A percentile compares a stretch with the other conserved stretches of the same genome.
Evolutionary conservation across 352 stramenopile genomes (phyloP).

Genomic region (Thalassiosira exigua): DNA sequence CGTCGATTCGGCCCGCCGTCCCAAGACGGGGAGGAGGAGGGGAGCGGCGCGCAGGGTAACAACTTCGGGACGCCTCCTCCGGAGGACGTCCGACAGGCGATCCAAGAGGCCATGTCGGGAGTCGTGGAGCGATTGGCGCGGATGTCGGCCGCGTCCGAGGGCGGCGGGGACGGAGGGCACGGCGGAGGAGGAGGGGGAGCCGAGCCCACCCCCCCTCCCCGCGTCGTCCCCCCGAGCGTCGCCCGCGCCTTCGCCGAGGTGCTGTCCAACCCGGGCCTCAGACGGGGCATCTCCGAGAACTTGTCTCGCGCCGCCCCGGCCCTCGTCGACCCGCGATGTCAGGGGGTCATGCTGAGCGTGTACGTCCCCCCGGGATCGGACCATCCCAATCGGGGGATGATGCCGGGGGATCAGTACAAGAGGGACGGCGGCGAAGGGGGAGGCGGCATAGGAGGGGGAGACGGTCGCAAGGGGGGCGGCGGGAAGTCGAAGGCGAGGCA

Average conservation of each 20-base stretch:
- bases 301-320: conserved; percentile 79
- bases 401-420: conserved; percentile 60
- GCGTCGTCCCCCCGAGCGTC: conserved; percentile 55
- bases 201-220: neutral
- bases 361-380: conserved; percentile 79
- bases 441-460: conserved; percentile 7
- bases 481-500: neutral
- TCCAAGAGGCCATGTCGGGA: conserved; percentile 78
- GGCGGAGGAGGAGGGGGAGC: conserved; percentile 1
- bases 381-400: conserved; percentile 74
- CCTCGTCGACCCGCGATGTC: conserved; percentile 82
- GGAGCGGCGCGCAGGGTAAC: conserved; percentile 25
- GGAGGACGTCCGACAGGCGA: conserved; percentile 70
- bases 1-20: conserved; percentile 20
- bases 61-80: conserved; percentile 50
- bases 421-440: neutral
- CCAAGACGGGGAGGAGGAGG: conserved; percentile 37
- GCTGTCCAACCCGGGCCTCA: conserved; percentile 75
- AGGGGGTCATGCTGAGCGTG: conserved; percentile 85
- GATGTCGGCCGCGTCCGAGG: conserved; percentile 41
- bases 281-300: conserved; percentile 81
- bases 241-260: conserved; percentile 81
- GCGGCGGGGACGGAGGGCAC: conserved; percentile 13
- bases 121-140: conserved; percentile 76
- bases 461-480: neutral